Percentiles rank a stretch among this genome's conserved stretches.
These are phyloP conservation scores for Rutstroemia sp. DNA, from an alignment of 2,329 filamentous ascomycete genomes.

Conservation along the genomic window DNA sequence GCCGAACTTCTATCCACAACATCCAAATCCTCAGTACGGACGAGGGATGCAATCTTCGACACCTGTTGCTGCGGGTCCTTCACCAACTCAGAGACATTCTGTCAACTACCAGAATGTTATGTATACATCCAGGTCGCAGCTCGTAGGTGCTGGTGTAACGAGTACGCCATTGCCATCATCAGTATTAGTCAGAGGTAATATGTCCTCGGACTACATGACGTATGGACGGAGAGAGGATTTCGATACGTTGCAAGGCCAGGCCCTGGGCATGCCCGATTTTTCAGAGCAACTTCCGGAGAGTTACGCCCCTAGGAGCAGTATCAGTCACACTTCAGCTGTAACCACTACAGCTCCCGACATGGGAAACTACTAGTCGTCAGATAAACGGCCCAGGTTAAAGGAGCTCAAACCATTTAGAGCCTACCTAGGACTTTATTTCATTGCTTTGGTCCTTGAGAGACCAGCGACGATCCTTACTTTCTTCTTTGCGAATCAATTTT, in stretches of 20 bases:
- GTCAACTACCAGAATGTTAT: not conserved
- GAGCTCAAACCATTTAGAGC: no score
- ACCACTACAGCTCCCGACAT: not conserved
- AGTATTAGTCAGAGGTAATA: not conserved
- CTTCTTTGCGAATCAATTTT: not conserved
- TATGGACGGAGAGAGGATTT: constrained; percentile 2
- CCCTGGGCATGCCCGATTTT: not conserved
- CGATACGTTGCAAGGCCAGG: not conserved
- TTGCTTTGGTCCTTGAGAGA: no score
- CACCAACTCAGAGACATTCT: not conserved
- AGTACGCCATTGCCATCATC: constrained; percentile 2
- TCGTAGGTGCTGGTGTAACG: not conserved
- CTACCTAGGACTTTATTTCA: no score
- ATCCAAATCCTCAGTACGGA: not conserved
- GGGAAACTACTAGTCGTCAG: not conserved
- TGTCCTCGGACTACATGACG: not conserved
- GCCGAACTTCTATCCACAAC: not conserved
- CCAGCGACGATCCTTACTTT: not conserved
- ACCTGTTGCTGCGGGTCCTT: not conserved
- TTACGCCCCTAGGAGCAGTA: not conserved
- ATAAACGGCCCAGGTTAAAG: no score
- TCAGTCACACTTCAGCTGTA: not conserved
- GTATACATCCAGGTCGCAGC: not conserved
- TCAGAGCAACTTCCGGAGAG: not conserved
- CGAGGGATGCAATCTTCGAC: not conserved